These are phyloP conservation scores for Fraxinus cuspidata DNA, from an alignment of 257 asterid species.

Conservation along the genomic window DNA sequence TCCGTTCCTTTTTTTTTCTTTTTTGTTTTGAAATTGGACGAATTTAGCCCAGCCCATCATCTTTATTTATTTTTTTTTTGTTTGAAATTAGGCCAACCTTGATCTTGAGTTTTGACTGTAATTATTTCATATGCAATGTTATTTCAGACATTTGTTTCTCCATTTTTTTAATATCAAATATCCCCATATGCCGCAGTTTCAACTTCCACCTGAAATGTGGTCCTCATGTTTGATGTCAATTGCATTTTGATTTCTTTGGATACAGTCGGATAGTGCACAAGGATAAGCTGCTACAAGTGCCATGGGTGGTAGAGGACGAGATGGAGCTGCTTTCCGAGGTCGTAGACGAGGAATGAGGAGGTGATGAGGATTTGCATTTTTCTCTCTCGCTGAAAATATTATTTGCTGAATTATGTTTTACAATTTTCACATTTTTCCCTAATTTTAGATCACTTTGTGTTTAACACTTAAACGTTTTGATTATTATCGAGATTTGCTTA, in stretches of 20 bases:
- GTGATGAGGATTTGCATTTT: conserved; percentile 35
- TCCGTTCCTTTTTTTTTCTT: too few species aligned
- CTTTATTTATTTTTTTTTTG: too few species aligned
- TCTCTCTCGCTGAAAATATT: background rate
- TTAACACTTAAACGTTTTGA: background rate
- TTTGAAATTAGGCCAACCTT: too few species aligned
- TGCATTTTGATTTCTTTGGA: background rate
- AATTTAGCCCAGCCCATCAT: too few species aligned
- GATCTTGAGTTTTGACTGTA: background rate
- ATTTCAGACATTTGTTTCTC: too few species aligned
- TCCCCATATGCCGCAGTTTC: background rate
- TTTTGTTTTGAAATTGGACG: too few species aligned
- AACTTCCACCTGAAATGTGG: background rate
- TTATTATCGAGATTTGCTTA: background rate
- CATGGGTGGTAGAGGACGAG: conserved; percentile 85
- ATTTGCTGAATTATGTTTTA: background rate
- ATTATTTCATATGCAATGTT: too few species aligned
- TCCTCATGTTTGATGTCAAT: background rate
- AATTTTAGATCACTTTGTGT: background rate
- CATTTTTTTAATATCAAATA: background rate
- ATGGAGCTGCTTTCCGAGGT: conserved; percentile 59
- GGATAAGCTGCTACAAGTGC: conserved; percentile 90
- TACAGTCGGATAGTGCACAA: conserved; percentile 97
- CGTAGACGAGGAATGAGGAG: conserved; percentile 97
- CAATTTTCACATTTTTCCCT: background rate